A percentile compares a stretch with the other conserved stretches of the same genome.
Conservation (phyloP, 2,329 filamentous ascomycete genomes). For the Gremmenia infestans region DNA sequence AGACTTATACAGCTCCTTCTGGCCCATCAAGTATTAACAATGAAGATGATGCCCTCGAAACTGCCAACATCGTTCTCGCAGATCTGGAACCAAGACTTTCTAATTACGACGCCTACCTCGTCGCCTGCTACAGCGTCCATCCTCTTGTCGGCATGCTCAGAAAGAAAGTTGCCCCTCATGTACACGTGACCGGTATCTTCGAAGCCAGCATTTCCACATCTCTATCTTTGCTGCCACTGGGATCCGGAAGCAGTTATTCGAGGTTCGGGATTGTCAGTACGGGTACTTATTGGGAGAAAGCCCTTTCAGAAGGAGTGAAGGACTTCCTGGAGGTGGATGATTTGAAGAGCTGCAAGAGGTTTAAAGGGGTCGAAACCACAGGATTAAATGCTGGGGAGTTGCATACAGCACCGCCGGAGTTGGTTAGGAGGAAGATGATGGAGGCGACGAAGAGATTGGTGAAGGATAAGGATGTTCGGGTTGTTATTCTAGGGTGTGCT, state of each 20-base stretch:
- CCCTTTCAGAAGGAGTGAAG: slow-evolving; percentile 62
- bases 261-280: slow-evolving; percentile 87
- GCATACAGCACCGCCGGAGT: slow-evolving; percentile 60
- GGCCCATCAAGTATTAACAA: slow-evolving; percentile 75
- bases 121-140: slow-evolving; percentile 87
- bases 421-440: slow-evolving; percentile 61
- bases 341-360: slow-evolving; percentile 36
- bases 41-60: slow-evolving; percentile 59
- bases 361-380: slow-evolving; percentile 78
- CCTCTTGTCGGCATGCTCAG: slow-evolving; percentile 63
- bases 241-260: slow-evolving; percentile 18
- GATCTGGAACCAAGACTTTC: slow-evolving; percentile 43
- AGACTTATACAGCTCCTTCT: slow-evolving; percentile 61
- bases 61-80: slow-evolving; percentile 56
- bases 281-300: slow-evolving; percentile 74
- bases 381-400: slow-evolving; percentile 76
- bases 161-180: slow-evolving; percentile 32
- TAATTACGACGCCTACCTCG: slow-evolving; percentile 68
- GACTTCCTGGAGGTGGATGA: slow-evolving; percentile 52
- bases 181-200: slow-evolving; percentile 75
- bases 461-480: slow-evolving; percentile 49
- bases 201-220: slow-evolving; percentile 65
- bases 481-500: slow-evolving; percentile 81
- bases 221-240: slow-evolving; percentile 34
- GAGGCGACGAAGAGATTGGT: slow-evolving; percentile 66